These are phyloP conservation scores for Hemileccinum impolitum DNA, from an alignment of 768 basidiomycete genomes.

Conservation along the genomic window DNA sequence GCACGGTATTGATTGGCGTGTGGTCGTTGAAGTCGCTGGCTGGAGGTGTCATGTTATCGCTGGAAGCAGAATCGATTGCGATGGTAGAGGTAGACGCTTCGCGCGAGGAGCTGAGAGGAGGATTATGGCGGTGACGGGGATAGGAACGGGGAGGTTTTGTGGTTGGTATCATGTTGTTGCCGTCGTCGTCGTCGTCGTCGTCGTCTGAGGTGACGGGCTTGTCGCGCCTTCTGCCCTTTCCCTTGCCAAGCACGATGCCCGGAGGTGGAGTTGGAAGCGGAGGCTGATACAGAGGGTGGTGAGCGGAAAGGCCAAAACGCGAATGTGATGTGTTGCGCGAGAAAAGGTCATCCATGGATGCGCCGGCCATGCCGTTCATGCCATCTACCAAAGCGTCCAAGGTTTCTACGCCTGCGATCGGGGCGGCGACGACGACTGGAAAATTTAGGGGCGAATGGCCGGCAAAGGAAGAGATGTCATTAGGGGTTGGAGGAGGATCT, in stretches of 20 bases:
- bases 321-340: conserved; percentile 43
- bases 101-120: conserved; percentile 20
- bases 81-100: conserved; percentile 31
- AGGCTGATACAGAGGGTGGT: conserved; percentile 78
- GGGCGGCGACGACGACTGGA: conserved; percentile 71
- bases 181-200: conserved; percentile 42
- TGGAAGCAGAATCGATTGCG: conserved; percentile 21
- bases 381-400: conserved; percentile 89
- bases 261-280: conserved; percentile 83
- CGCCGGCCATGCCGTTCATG: conserved; percentile 87
- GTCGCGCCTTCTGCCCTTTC: conserved; percentile 29
- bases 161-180: neutral
- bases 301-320: conserved; percentile 54
- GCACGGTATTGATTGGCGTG: conserved; percentile 10
- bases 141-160: conserved; percentile 17
- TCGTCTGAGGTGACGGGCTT: conserved; percentile 46
- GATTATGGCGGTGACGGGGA: conserved; percentile 21
- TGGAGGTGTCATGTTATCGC: conserved; percentile 15
- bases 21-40: conserved; percentile 10
- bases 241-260: conserved; percentile 64
- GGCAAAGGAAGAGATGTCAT: conserved; percentile 37
- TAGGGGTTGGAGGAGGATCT: conserved; percentile 70
- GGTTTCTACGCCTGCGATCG: conserved; percentile 74
- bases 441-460: conserved; percentile 40
- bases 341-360: conserved; percentile 52